A percentile compares a stretch with the other conserved stretches of the same genome.
Evolutionary conservation across 2,329 filamentous ascomycete genomes (phyloP).

Genomic region (Diaporthe vexans): DNA sequence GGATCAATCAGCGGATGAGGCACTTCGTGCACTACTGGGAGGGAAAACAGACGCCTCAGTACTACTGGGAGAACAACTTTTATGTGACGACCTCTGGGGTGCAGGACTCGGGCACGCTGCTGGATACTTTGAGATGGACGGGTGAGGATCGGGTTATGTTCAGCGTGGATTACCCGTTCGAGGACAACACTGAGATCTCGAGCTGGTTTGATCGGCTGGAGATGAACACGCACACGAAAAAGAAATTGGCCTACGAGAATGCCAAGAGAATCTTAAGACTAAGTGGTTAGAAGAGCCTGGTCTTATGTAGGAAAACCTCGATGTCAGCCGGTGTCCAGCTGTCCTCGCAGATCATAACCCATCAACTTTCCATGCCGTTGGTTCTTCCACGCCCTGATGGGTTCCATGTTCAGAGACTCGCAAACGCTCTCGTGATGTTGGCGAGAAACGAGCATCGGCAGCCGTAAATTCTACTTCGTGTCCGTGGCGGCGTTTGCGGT

Average conservation of each 20-base stretch:
- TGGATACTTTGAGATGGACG: conserved; percentile 15
- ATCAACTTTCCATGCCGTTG: background rate
- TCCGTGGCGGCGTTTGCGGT: too few relatives aligned
- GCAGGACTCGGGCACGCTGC: conserved; percentile 19
- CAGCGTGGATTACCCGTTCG: conserved; percentile 31
- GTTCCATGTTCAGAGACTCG: too few relatives aligned
- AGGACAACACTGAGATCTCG: conserved; percentile 14
- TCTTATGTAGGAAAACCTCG: background rate
- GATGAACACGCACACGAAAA: conserved; percentile 32
- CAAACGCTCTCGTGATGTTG: too few relatives aligned
- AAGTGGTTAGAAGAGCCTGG: background rate
- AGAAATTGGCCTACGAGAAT: conserved; percentile 25
- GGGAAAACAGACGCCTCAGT: conserved; percentile 7
- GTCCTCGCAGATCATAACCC: background rate
- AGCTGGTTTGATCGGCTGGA: conserved; percentile 27
- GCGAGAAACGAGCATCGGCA: background rate
- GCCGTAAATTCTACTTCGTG: background rate
- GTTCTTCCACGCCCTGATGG: background rate
- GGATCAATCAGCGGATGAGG: conserved; percentile 31
- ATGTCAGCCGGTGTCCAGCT: too few relatives aligned
- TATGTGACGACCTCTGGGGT: conserved; percentile 25
- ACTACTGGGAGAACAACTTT: conserved; percentile 36
- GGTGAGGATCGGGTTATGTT: conserved; percentile 34
- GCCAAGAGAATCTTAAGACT: conserved; percentile 27
- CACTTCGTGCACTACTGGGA: conserved; percentile 17